Percentiles rank a stretch among this genome's conserved stretches.
Evolutionary conservation across 2,329 filamentous ascomycete species (phyloP).

Genomic region (Myrmaecium sp.): DNA sequence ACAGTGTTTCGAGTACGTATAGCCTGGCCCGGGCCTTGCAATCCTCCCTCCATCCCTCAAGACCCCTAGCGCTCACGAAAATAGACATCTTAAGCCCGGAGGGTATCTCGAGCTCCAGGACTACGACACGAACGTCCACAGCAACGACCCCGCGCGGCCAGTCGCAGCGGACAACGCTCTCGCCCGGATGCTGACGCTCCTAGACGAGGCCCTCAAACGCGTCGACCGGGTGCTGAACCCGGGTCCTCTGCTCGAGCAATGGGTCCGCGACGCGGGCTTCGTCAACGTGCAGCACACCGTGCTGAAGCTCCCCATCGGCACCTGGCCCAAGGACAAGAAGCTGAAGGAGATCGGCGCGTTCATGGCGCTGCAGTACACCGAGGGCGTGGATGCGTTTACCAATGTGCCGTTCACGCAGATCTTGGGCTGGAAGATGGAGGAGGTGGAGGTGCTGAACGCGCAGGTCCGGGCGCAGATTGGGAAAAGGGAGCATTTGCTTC

Average conservation of each 20-base stretch:
- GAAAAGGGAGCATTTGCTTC: slow-evolving; percentile 14
- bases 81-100: slow-evolving; percentile 22
- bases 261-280: slow-evolving; percentile 25
- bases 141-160: no score
- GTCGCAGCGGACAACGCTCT: no score
- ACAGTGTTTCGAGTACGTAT: slow-evolving; percentile 28
- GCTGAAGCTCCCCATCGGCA: slow-evolving; percentile 12
- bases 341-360: slow-evolving; percentile 8
- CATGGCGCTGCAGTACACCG: slow-evolving; percentile 24
- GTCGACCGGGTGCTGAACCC: no score
- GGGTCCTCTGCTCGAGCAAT: slow-evolving; percentile 17
- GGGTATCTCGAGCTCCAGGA: slow-evolving; percentile 35
- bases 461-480: slow-evolving; percentile 13
- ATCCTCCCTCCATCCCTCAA: background rate
- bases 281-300: slow-evolving; percentile 22
- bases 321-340: slow-evolving; percentile 12
- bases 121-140: no score
- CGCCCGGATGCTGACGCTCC: no score
- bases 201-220: slow-evolving; percentile 2
- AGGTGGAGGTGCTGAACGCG: slow-evolving; percentile 24
- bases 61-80: background rate
- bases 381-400: slow-evolving; percentile 26
- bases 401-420: slow-evolving; percentile 23
- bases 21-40: no score
- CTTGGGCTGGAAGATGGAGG: slow-evolving; percentile 24